Conservation (phyloP, 768 basidiomycete species). For the Termitomyces sp. region DNA sequence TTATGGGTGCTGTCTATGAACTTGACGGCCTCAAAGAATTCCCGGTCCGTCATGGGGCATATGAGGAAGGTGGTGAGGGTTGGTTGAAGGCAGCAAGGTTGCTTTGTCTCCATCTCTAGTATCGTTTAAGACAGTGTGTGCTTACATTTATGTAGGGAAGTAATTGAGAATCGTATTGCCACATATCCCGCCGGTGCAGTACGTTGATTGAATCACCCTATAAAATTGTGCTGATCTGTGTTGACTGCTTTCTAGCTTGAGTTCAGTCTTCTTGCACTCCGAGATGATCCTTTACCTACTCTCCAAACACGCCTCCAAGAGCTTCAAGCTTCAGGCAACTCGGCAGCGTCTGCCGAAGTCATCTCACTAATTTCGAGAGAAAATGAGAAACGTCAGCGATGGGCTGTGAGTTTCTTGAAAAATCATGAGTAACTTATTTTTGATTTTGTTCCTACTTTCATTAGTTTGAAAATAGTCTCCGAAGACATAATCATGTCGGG, state of each 20-base stretch:
- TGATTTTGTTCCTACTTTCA: not conserved
- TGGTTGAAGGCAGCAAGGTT: conserved; percentile 84
- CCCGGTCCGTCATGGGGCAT: conserved; percentile 80
- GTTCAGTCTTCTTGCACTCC: conserved; percentile 88
- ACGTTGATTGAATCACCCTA: conserved; percentile 26
- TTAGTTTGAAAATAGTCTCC: conserved; percentile 84
- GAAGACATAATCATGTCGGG: conserved; percentile 85
- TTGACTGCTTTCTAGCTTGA: conserved; percentile 54
- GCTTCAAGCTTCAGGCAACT: conserved; percentile 39
- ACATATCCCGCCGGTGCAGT: conserved; percentile 90
- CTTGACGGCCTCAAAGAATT: conserved; percentile 83
- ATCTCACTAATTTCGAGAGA: conserved; percentile 59
- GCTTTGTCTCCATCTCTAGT: conserved; percentile 12
- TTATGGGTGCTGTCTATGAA: conserved; percentile 84
- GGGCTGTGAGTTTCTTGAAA: conserved; percentile 59
- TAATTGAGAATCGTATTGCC: conserved; percentile 83
- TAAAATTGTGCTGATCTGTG: conserved; percentile 4
- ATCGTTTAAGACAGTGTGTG: conserved; percentile 16
- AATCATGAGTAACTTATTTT: not conserved
- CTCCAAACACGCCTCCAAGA: conserved; percentile 58
- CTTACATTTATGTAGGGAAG: conserved; percentile 47
- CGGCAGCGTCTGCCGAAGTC: conserved; percentile 47
- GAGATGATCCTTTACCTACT: conserved; percentile 72
- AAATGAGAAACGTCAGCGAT: conserved; percentile 71
- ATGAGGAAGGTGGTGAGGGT: conserved; percentile 64